Base-by-base conservation (phyloP, 2,329 filamentous ascomycete species). In the Colletotrichum sidae region DNA sequence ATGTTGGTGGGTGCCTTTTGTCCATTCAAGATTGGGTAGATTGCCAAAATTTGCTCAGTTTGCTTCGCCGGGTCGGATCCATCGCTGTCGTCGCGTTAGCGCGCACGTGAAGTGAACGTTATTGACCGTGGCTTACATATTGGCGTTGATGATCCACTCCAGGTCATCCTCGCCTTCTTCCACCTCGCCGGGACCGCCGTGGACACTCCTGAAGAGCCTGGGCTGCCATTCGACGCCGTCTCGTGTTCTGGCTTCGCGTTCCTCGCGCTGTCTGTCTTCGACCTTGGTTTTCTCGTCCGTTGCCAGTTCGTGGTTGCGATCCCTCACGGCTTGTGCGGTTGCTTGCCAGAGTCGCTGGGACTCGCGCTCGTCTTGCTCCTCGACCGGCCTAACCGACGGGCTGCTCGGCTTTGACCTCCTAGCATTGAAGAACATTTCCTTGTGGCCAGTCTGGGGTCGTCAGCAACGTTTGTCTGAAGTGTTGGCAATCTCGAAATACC, bases 221-320 rank as follows among this genome's bases (percentile, higher is more conserved):
- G 96, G 95, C 39, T 89, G 88, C 96, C 96, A 99, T 69, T 97
- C 93, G 8, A 94, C 82, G 11, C 91, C 91, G 10, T 94, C 89
- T 52, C 94, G 90, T 38, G 87, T 87, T 72, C 96, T 86, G 73
- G 88, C 88, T 15, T 94, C 91, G 2, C 96, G 94, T 74, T 97
- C 95, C 68, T 94, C 90, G 73, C 96, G 87, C 78, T 99, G 96
- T 73, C 87, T 89, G 72, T 98, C 95, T 76, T 99, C 96, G 65
- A 99, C 93, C 76, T 91, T 92, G n/a, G 92, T 94, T 82, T 99
- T 99, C 74, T 97, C 95, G 68, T 96, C 92, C 1, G 96, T 99
- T 4, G 96, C 96, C 8, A 91, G 79, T 70, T 93, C 92, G 73
- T 99, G 96, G 72, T 99, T 94, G 64, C 90, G 88, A 53, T 91